Evolutionary conservation across 306 rosid genomes (phyloP).

Genomic region (Carpinus viminea): DNA sequence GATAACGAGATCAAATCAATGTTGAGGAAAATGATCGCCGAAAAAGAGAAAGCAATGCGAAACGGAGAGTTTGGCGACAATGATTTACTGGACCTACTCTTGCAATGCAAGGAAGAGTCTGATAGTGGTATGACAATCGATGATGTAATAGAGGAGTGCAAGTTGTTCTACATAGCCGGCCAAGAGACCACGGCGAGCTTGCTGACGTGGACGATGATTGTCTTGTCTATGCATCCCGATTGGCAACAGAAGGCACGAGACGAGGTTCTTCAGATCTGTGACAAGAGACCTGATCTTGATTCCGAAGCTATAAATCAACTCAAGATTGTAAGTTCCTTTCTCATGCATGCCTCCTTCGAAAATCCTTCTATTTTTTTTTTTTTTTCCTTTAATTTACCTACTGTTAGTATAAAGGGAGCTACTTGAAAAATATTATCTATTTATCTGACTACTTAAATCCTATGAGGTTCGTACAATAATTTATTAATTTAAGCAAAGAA

Average conservation of each 20-base stretch:
- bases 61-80: conserved; percentile 22
- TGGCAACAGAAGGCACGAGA: conserved; percentile 59
- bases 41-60: conserved; percentile 31
- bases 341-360: no score
- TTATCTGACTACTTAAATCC: no score
- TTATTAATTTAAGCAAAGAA: no score
- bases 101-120: conserved; percentile 27
- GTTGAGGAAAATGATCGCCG: conserved; percentile 31
- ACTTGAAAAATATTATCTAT: no score
- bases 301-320: conserved; percentile 34
- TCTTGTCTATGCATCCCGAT: conserved; percentile 38
- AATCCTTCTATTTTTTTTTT: no score
- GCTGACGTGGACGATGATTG: conserved; percentile 52
- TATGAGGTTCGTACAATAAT: no score
- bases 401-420: no score
- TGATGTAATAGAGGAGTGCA: conserved; percentile 60
- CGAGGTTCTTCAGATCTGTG: conserved; percentile 35
- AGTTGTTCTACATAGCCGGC: conserved; percentile 56
- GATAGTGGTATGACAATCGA: conserved; percentile 34
- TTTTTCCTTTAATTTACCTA: no score
- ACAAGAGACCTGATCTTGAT: conserved; percentile 24
- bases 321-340: conserved; percentile 30
- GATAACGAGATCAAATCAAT: conserved; percentile 38
- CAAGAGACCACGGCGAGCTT: conserved; percentile 49
- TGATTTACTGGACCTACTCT: conserved; percentile 41